Conservation (phyloP, 163 green algal genomes). For the Chloroidium sp. region DNA sequence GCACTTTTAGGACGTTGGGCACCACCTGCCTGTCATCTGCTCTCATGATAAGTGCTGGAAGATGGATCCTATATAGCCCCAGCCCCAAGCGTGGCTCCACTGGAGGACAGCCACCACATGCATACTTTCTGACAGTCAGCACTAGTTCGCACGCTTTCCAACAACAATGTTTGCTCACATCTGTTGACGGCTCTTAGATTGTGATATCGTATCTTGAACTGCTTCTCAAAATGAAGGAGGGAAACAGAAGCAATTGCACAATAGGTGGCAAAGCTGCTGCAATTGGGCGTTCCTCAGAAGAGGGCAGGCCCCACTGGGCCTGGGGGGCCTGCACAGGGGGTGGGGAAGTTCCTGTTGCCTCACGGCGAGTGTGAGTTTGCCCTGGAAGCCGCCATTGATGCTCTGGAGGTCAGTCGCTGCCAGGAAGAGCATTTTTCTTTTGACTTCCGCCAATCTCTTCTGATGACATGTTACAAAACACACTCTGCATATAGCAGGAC, state of each 20-base stretch:
- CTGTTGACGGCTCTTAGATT: too few relatives aligned
- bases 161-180: too few relatives aligned
- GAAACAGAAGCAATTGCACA: slow-evolving; percentile 3
- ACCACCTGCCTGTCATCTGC: not conserved
- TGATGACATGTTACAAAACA: too few relatives aligned
- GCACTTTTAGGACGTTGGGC: not conserved
- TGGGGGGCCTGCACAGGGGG: not conserved
- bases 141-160: too few relatives aligned
- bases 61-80: not conserved
- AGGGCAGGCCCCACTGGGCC: slow-evolving; percentile 5
- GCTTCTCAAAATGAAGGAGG: too few relatives aligned
- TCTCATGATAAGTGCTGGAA: not conserved
- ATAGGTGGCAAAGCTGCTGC: slow-evolving; percentile 13
- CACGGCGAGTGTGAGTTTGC: slow-evolving; percentile 45
- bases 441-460: too few relatives aligned
- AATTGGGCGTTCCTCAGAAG: slow-evolving; percentile 1
- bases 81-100: not conserved
- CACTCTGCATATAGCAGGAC: too few relatives aligned
- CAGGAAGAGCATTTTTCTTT: not conserved
- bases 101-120: not conserved
- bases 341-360: slow-evolving; percentile 42
- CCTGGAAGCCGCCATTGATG: slow-evolving; percentile 36
- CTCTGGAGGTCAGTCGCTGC: slow-evolving; percentile 25
- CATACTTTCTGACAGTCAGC: too few relatives aligned
- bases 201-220: too few relatives aligned